Evolutionary conservation across 352 stramenopile genomes (phyloP).

Genomic region (Blastocystis sp.): DNA sequence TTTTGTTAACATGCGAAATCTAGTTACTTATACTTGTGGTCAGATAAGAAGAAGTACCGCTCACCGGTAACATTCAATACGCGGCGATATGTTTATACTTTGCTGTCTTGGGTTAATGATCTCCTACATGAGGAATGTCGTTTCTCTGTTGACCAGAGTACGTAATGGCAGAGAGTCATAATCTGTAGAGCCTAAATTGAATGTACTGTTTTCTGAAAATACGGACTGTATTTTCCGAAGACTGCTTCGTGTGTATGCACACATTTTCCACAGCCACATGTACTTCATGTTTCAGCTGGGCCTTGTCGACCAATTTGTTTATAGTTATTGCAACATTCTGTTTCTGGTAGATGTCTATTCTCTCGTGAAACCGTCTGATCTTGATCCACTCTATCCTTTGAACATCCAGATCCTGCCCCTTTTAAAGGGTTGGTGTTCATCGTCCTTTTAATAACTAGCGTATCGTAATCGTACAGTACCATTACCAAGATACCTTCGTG

Average conservation of each 20-base stretch:
- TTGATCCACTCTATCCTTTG: too few relatives aligned
- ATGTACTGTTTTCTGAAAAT: neutral
- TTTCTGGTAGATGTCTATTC: too few relatives aligned
- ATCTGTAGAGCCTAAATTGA: neutral
- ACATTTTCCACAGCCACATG: neutral
- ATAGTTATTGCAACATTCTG: too few relatives aligned
- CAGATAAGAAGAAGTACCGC: constrained; percentile 6
- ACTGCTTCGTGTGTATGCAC: constrained; percentile 10
- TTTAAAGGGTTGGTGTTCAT: too few relatives aligned
- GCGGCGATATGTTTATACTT: neutral
- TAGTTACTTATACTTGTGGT: constrained; percentile 52
- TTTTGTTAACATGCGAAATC: neutral
- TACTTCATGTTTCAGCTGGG: too few relatives aligned
- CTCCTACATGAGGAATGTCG: constrained; percentile 1
- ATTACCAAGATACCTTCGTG: too few relatives aligned
- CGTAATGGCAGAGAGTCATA: neutral
- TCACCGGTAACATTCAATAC: neutral
- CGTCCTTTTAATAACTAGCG: too few relatives aligned
- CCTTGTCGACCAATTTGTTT: too few relatives aligned
- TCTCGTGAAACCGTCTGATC: too few relatives aligned
- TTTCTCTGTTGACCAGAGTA: neutral
- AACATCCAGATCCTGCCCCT: too few relatives aligned
- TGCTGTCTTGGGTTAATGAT: neutral
- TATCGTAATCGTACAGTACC: too few relatives aligned
- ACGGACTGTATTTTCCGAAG: neutral